phyloP scores from a whole-genome alignment of 805 yeast genomes.

The Metschnikowia colocasiae region DNA sequence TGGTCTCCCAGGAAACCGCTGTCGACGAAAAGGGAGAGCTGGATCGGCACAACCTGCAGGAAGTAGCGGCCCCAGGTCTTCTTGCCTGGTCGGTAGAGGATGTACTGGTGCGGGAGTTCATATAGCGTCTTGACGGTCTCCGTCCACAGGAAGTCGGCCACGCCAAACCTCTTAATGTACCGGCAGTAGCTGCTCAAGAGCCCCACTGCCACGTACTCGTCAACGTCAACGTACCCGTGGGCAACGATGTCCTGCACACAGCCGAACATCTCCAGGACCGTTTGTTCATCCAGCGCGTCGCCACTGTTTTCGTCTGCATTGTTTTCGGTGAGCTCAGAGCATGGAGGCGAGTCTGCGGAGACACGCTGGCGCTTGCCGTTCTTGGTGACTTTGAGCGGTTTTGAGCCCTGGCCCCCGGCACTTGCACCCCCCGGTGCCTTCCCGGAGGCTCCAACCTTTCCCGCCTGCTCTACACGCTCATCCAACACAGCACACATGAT shows the following conservation, averaged over 20 bases:
- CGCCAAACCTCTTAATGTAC: background rate
- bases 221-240: slow-evolving; percentile 30
- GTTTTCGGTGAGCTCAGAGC: too few relatives aligned
- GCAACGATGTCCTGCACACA: slow-evolving; percentile 20
- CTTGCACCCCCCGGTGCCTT: background rate
- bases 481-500: slow-evolving; percentile 15
- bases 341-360: too few relatives aligned
- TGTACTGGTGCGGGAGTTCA: slow-evolving; percentile 21
- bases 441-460: background rate
- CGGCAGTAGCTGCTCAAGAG: slow-evolving; percentile 23
- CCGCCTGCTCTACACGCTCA: background rate
- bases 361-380: too few relatives aligned
- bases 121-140: slow-evolving; percentile 21
- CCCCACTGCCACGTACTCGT: slow-evolving; percentile 27
- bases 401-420: background rate
- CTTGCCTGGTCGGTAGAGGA: slow-evolving; percentile 26
- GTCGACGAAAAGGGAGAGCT: slow-evolving; percentile 9
- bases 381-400: background rate
- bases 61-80: slow-evolving; percentile 28
- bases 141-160: slow-evolving; percentile 23
- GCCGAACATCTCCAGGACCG: slow-evolving; percentile 14
- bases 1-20: background rate
- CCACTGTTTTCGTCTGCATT: too few relatives aligned
- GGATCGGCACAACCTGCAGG: slow-evolving; percentile 21
- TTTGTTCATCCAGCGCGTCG: background rate